Evolutionary conservation across 257 asterid species (phyloP).

Genomic region (Capsicum baccatum): DNA sequence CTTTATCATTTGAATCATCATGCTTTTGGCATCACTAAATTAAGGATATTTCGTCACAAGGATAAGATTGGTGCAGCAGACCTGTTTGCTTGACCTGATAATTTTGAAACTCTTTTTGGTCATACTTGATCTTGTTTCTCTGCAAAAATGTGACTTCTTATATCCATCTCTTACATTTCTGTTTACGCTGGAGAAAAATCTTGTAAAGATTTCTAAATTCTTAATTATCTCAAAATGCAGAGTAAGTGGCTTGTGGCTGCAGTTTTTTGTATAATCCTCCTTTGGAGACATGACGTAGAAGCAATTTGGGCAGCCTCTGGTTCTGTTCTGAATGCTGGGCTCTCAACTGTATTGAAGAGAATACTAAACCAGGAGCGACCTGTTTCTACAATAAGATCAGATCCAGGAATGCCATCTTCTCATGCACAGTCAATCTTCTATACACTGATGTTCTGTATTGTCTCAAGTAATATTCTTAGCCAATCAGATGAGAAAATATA

Average conservation of each 20-base stretch:
- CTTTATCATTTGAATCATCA: constrained; percentile 3
- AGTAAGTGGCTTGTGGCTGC: constrained; percentile 75
- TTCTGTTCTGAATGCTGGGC: constrained; percentile 56
- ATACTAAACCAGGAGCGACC: constrained; percentile 84
- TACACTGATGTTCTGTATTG: constrained; percentile 45
- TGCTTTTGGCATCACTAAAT: not conserved
- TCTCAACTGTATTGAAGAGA: constrained; percentile 60
- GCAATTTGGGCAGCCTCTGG: constrained; percentile 78
- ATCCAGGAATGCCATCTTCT: constrained; percentile 96
- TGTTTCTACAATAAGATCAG: constrained; percentile 60
- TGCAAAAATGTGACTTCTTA: not conserved
- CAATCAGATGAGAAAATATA: not conserved
- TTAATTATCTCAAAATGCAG: constrained; percentile 47
- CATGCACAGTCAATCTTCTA: constrained; percentile 80
- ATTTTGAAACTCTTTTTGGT: not conserved
- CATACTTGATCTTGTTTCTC: not conserved
- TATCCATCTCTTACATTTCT: not conserved
- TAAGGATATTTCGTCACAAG: not conserved
- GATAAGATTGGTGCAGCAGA: constrained; percentile 7
- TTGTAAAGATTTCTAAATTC: not conserved
- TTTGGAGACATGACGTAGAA: constrained; percentile 76
- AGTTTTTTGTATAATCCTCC: constrained; percentile 41
- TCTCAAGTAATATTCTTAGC: constrained; percentile 56
- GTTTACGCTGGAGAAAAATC: not conserved
- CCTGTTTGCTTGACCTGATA: constrained; percentile 13